Conservation (phyloP, 2,329 filamentous ascomycete genomes). For the Chrysoporthe puriensis region DNA sequence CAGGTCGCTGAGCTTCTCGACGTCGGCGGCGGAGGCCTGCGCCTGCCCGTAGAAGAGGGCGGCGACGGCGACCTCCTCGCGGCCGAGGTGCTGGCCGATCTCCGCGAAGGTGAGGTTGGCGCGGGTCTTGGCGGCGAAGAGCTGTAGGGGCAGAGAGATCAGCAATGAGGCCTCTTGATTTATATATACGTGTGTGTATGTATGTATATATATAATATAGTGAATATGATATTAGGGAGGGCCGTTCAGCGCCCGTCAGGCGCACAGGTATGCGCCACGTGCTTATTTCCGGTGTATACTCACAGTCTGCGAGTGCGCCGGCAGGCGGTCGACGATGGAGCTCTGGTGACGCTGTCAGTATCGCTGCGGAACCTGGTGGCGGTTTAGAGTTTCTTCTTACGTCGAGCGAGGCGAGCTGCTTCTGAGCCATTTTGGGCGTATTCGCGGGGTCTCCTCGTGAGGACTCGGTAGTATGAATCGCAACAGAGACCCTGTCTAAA, state of each 20-base stretch:
- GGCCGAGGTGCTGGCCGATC: slow-evolving; percentile 73
- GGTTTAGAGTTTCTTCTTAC: slow-evolving; percentile 35
- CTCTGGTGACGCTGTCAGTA: slow-evolving; percentile 27
- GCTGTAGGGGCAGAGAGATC: slow-evolving; percentile 36
- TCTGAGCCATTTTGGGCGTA: slow-evolving; percentile 24
- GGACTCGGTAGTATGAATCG: background rate
- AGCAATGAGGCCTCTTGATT: background rate
- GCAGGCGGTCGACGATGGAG: slow-evolving; percentile 70
- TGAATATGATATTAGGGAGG: background rate
- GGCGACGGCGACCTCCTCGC: slow-evolving; percentile 82
- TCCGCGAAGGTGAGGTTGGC: slow-evolving; percentile 78
- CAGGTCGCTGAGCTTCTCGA: slow-evolving; percentile 62
- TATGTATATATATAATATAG: too few species aligned
- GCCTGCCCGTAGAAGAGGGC: slow-evolving; percentile 85
- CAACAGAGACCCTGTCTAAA: background rate
- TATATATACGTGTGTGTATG: too few species aligned
- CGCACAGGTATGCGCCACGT: background rate
- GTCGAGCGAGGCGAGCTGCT: slow-evolving; percentile 40
- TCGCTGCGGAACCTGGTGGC: too few species aligned
- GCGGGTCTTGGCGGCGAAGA: slow-evolving; percentile 80
- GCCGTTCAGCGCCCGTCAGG: background rate
- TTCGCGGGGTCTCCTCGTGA: background rate
- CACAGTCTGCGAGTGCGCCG: slow-evolving; percentile 64
- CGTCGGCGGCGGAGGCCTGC: slow-evolving; percentile 53
- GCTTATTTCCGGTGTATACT: background rate